These are phyloP conservation scores for Epichloe typhina DNA, from an alignment of 2,329 filamentous ascomycete species.

Conservation along the genomic window DNA sequence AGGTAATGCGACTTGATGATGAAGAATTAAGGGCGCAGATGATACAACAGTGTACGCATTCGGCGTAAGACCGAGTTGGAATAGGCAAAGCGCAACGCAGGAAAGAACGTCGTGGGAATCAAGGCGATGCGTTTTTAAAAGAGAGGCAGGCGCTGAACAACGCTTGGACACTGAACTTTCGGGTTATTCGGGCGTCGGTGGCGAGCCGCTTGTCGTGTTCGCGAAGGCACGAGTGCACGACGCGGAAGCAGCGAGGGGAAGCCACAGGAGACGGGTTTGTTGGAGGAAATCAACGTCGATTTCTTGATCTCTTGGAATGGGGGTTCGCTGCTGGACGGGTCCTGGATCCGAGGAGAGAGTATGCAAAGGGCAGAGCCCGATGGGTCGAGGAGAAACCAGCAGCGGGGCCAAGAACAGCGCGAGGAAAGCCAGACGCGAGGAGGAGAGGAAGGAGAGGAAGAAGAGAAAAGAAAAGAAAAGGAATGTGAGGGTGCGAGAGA, in stretches of 20 bases:
- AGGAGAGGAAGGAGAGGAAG: not conserved
- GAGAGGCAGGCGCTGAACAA: slow-evolving; percentile 3
- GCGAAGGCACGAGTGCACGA: not conserved
- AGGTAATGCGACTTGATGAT: not conserved
- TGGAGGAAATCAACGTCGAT: not conserved
- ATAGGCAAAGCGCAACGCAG: not conserved
- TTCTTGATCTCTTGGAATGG: not conserved
- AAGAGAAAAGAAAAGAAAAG: slow-evolving; percentile 1
- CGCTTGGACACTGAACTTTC: not conserved
- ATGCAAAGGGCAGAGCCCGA: slow-evolving; percentile 1
- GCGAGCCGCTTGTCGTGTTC: not conserved
- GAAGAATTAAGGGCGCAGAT: not conserved
- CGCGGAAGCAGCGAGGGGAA: not conserved
- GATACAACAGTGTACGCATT: not conserved
- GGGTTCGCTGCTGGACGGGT: not conserved
- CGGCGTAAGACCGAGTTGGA: not conserved
- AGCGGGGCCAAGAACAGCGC: slow-evolving; percentile 1
- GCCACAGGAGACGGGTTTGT: not conserved
- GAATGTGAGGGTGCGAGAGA: not conserved
- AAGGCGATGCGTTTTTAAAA: not conserved
- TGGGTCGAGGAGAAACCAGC: not conserved
- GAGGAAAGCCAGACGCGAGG: not conserved
- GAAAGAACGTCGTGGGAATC: slow-evolving; percentile 4
- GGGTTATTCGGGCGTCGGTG: not conserved
- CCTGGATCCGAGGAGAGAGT: not conserved